A percentile compares a stretch with the other conserved stretches of the same genome.
Conservation (phyloP, 176 grass and related monocot genomes). For the Eremochloa ophiuroides region DNA sequence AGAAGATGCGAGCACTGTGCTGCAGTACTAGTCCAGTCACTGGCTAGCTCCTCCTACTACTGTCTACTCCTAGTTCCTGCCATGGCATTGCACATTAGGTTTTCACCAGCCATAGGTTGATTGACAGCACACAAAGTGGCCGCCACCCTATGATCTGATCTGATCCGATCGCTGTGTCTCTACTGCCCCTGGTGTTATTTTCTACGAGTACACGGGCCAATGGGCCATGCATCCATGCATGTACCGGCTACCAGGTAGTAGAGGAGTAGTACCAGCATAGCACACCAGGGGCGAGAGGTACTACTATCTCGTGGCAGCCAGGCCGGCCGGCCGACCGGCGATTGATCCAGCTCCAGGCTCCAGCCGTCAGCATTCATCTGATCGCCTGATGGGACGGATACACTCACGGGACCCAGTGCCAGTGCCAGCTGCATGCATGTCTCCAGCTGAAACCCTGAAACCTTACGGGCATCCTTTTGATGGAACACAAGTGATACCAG, state of each 20-base stretch:
- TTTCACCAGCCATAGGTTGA: constrained; percentile 27
- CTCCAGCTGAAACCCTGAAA: constrained; percentile 12
- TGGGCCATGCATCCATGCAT: neutral
- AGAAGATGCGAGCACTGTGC: neutral
- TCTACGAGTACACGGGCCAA: neutral
- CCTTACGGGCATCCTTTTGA: constrained; percentile 1
- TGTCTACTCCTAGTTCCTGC: no score
- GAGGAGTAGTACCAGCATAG: neutral
- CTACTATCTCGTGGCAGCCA: neutral
- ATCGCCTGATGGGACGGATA: neutral
- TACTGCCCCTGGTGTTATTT: constrained; percentile 14
- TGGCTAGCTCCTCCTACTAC: neutral
- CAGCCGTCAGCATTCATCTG: neutral
- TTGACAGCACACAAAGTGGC: constrained; percentile 38
- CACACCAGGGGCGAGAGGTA: neutral
- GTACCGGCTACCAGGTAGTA: neutral
- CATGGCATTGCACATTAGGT: neutral
- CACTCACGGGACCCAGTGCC: neutral
- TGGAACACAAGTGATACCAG: constrained; percentile 7
- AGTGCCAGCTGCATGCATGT: constrained; percentile 4
- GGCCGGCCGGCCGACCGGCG: neutral
- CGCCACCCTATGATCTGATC: constrained; percentile 18
- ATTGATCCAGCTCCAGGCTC: neutral
- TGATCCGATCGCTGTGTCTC: neutral
- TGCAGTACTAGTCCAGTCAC: constrained; percentile 13